A percentile compares a stretch with the other conserved stretches of the same genome.
Conservation (phyloP, 352 stramenopile species). For the Blastocystis sp. region DNA sequence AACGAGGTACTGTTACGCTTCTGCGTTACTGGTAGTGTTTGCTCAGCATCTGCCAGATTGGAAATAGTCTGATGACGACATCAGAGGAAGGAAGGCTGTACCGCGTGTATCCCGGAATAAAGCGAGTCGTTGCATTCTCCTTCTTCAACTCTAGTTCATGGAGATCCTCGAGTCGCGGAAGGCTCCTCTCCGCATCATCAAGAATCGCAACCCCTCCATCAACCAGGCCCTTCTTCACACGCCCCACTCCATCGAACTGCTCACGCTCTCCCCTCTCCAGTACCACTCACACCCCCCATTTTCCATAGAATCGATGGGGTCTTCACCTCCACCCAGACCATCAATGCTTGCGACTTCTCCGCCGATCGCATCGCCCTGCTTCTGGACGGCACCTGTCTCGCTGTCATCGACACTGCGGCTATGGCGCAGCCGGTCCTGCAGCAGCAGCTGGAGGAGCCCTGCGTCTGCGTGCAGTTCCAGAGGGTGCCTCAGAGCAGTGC, state of each 20-base stretch:
- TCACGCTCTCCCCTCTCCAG: not conserved
- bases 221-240: not conserved
- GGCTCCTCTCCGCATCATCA: not conserved
- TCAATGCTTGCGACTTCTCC: not conserved
- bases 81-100: not conserved
- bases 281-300: not conserved
- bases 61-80: not conserved
- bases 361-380: not conserved
- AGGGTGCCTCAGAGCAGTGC: not conserved
- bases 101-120: not conserved
- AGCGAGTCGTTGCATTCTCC: not conserved
- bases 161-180: not conserved
- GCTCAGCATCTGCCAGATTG: conserved; percentile 13
- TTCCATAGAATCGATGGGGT: not conserved
- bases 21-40: conserved; percentile 12
- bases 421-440: not conserved
- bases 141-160: not conserved
- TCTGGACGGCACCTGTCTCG: not conserved
- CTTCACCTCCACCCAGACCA: not conserved
- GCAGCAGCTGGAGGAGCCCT: not conserved
- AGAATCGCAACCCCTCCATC: not conserved
- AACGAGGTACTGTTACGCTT: not conserved
- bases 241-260: not conserved
- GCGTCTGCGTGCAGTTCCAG: not conserved
- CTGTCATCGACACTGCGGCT: not conserved